Percentiles rank a stretch among this genome's conserved stretches.
Evolutionary conservation across 1,284 basidiomycete species (phyloP).

Genomic region (Macrocybe sp.): DNA sequence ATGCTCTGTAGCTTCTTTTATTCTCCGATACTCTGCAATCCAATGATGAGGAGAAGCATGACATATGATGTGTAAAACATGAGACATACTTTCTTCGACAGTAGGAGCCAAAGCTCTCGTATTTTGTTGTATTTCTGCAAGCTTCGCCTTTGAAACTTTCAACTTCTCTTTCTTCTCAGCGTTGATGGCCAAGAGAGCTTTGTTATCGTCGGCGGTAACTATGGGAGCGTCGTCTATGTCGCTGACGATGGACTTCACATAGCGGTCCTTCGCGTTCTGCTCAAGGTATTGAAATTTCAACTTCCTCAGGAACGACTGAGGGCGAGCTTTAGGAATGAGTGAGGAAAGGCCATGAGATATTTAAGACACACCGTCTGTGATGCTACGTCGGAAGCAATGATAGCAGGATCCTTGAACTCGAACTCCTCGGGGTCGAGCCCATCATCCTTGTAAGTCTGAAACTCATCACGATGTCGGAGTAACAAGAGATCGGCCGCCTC

Average conservation of each 20-base stretch:
- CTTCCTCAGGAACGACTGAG: constrained; percentile 71
- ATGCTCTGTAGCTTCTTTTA: constrained; percentile 47
- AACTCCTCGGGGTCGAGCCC: background rate
- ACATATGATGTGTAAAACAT: background rate
- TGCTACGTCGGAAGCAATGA: constrained; percentile 6
- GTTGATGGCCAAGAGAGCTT: constrained; percentile 55
- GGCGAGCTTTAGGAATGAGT: background rate
- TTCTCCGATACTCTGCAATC: constrained; percentile 50
- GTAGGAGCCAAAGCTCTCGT: constrained; percentile 57
- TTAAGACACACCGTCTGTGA: constrained; percentile 5
- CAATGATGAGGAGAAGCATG: background rate
- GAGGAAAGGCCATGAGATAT: background rate
- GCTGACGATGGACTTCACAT: constrained; percentile 78
- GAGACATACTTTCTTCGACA: constrained; percentile 56
- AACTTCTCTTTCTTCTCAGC: constrained; percentile 65
- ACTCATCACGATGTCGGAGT: background rate
- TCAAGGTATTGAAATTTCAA: constrained; percentile 85
- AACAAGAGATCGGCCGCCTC: background rate
- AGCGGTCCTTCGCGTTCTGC: constrained; percentile 83
- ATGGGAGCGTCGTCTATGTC: constrained; percentile 76
- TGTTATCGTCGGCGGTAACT: constrained; percentile 71
- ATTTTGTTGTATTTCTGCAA: constrained; percentile 58
- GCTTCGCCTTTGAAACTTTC: constrained; percentile 56
- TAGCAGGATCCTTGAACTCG: background rate
- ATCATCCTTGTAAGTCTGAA: background rate